These are phyloP conservation scores for Wickerhamiella bombiphila DNA, from an alignment of 805 yeast species.

Conservation along the genomic window DNA sequence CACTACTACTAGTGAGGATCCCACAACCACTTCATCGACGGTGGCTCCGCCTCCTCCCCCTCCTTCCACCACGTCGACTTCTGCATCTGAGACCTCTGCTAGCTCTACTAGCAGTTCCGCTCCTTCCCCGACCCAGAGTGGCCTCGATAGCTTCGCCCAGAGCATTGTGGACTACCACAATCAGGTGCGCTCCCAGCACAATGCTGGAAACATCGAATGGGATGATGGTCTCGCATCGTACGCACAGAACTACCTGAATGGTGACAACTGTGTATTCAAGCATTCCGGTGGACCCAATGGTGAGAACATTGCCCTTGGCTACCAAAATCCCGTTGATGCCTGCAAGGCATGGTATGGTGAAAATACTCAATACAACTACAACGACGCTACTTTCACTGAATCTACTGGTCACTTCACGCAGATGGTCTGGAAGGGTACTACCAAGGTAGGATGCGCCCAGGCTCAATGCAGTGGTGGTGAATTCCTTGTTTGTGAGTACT, in stretches of 20 bases:
- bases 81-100: slow-evolving; percentile 10
- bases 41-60: slow-evolving; percentile 17
- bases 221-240: slow-evolving; percentile 32
- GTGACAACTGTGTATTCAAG: slow-evolving; percentile 37
- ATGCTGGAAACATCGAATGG: slow-evolving; percentile 42
- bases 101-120: slow-evolving; percentile 16
- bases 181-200: slow-evolving; percentile 37
- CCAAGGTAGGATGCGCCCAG: slow-evolving; percentile 55
- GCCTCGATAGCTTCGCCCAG: slow-evolving; percentile 11
- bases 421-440: slow-evolving; percentile 52
- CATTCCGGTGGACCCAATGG: slow-evolving; percentile 60
- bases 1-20: slow-evolving; percentile 5
- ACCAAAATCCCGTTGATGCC: slow-evolving; percentile 34
- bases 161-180: slow-evolving; percentile 48
- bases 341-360: slow-evolving; percentile 66
- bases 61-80: slow-evolving; percentile 4
- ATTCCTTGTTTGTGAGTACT: slow-evolving; percentile 52
- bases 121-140: slow-evolving; percentile 7
- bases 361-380: slow-evolving; percentile 36
- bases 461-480: slow-evolving; percentile 33
- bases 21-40: slow-evolving; percentile 17
- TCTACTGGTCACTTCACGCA: slow-evolving; percentile 73
- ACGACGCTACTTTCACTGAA: slow-evolving; percentile 31
- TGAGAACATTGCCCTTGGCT: slow-evolving; percentile 66
- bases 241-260: slow-evolving; percentile 37